Base-by-base conservation (phyloP, 441 rosid genomes). In the Gossypium davidsonii region DNA sequence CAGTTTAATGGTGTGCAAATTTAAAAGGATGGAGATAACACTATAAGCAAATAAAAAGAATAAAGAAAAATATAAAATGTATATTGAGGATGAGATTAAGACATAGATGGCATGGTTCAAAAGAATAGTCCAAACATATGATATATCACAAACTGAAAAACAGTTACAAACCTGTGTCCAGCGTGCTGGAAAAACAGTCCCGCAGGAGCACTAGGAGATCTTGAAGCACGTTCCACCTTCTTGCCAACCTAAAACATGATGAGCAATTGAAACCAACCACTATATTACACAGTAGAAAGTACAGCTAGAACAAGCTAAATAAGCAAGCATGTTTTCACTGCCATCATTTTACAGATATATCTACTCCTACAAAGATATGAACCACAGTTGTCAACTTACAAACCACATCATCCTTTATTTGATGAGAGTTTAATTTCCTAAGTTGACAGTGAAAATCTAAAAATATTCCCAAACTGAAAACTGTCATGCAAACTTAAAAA, bases 121-220 rank as follows among this genome's bases (percentile, higher is more conserved):
- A 57, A 4, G 10, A 72, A 23, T 6, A 31, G 57, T 34, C 56
- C 72, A 52, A 69, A 42, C 34, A 70, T 20, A 28, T 11, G 48
- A 57, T n/a, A 25, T 1, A 10, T 21, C 66, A 62, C 68, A 62
- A 11, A 48, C 48, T 42, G 18, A 53, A 71, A 52, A 1, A 63
- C 2, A 56, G 53, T 12, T 49, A 46, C 71, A 9, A 64, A 91
- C 98, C 99, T 91, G 85, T 95, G 99, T 74, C 99, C 99, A 71
- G 97, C 95, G 82, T 95, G 99, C 86, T 87, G 98, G 86, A 95
- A 95, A 82, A 95, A 95, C 75, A 95, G 87, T 52, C 99, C 99
- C 4, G 94, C 83, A 25, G 99, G 97, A 76, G 84, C 65, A 76
- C 53, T 77, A 71, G 88, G 79, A 49, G 85, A 78, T 80, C 82